phyloP scores from a whole-genome alignment of 257 asterid genomes.

The Scutellaria barbata region DNA sequence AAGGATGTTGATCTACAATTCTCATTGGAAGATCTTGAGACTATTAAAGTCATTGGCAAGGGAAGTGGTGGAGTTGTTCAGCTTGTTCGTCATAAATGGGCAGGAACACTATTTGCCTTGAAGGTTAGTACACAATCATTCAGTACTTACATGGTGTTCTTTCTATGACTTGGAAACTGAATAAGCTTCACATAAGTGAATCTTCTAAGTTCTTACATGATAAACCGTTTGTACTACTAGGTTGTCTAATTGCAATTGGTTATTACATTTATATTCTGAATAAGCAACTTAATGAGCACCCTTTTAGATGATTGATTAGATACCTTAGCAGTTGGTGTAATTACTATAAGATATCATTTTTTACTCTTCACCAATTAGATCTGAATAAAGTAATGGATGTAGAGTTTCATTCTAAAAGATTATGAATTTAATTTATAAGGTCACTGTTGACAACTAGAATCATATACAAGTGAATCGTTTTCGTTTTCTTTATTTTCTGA shows the following conservation, averaged over 20 bases:
- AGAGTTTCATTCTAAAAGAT: background rate
- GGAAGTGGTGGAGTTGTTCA: slow-evolving; percentile 99
- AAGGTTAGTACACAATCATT: slow-evolving; percentile 61
- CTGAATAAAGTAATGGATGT: background rate
- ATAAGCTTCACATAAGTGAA: too few species aligned
- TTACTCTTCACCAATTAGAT: background rate
- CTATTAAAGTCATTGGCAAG: slow-evolving; percentile 94
- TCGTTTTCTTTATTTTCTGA: too few species aligned
- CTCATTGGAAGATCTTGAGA: slow-evolving; percentile 93
- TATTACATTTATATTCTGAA: background rate
- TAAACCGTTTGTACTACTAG: background rate
- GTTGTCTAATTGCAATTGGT: background rate
- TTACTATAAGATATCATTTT: slow-evolving; percentile 1
- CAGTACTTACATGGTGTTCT: background rate
- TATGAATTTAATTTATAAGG: too few species aligned
- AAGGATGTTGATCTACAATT: slow-evolving; percentile 87
- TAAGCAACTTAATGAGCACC: background rate
- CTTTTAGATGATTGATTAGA: background rate
- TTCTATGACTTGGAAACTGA: too few species aligned
- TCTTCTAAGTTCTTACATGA: too few species aligned
- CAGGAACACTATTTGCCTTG: slow-evolving; percentile 86
- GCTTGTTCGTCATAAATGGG: slow-evolving; percentile 98
- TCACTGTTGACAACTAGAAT: too few species aligned
- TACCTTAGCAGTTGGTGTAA: slow-evolving; percentile 8
- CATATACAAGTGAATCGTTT: too few species aligned